Percentiles rank a stretch among this genome's conserved stretches.
These are phyloP conservation scores for Crataegus laevigata DNA, from an alignment of 306 rosid genomes.

Conservation along the genomic window DNA sequence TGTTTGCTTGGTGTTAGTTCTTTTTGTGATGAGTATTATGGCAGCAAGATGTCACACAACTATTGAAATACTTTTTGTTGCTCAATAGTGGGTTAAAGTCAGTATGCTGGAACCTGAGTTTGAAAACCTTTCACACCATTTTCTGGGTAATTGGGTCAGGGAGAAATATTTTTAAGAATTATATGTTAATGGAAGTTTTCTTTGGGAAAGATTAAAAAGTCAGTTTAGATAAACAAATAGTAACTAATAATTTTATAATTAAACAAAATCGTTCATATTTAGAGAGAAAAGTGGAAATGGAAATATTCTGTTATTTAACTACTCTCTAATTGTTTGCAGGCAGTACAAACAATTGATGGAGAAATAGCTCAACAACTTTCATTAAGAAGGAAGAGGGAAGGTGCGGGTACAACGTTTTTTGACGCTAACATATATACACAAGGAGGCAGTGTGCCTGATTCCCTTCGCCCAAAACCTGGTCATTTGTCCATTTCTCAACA, in stretches of 20 bases:
- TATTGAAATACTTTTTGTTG: not conserved
- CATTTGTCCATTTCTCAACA: constrained; percentile 84
- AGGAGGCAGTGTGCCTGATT: constrained; percentile 88
- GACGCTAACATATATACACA: constrained; percentile 71
- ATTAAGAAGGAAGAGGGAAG: constrained; percentile 84
- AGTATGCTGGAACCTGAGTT: not conserved
- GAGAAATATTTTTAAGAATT: not conserved
- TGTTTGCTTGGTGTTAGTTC: not conserved
- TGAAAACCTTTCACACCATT: not conserved
- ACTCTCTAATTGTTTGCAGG: constrained; percentile 32
- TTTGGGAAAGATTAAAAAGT: not conserved
- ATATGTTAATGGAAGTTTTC: not conserved
- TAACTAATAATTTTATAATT: not conserved
- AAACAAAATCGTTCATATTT: not conserved
- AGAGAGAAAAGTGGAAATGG: not conserved
- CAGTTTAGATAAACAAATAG: not conserved
- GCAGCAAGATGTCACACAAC: not conserved
- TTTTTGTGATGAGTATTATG: not conserved
- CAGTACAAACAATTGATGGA: constrained; percentile 73
- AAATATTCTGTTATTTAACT: not conserved
- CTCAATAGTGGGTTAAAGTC: not conserved
- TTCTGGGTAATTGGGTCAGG: not conserved
- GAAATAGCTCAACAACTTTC: constrained; percentile 84
- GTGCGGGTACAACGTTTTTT: constrained; percentile 70
- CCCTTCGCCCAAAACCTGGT: constrained; percentile 96